Conservation (phyloP, 306 rosid species). For the Quillaja saponaria region DNA sequence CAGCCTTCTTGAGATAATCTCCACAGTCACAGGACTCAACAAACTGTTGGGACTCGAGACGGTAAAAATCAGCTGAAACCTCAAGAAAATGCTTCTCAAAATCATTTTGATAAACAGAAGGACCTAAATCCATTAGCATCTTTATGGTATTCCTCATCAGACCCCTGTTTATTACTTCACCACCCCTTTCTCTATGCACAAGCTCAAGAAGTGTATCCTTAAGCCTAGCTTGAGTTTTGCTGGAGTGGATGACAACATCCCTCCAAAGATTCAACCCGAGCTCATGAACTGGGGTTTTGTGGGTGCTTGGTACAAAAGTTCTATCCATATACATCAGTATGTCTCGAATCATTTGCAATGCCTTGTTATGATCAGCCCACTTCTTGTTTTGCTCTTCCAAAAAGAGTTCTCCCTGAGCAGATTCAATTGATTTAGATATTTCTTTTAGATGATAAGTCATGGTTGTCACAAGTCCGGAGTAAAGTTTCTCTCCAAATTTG, state of each 20-base stretch:
- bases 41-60: conserved; percentile 52
- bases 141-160: conserved; percentile 55
- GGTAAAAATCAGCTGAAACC: conserved; percentile 49
- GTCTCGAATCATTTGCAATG: conserved; percentile 61
- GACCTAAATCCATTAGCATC: conserved; percentile 58
- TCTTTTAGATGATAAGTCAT: conserved; percentile 49
- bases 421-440: conserved; percentile 46
- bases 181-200: conserved; percentile 51
- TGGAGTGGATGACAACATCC: conserved; percentile 54
- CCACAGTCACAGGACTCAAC: conserved; percentile 60
- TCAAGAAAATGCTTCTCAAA: conserved; percentile 52
- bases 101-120: conserved; percentile 46
- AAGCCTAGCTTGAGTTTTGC: conserved; percentile 50
- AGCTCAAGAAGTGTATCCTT: conserved; percentile 55
- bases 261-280: conserved; percentile 64
- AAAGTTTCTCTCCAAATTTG: conserved; percentile 57
- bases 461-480: conserved; percentile 52
- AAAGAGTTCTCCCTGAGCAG: conserved; percentile 57
- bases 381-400: conserved; percentile 60
- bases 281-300: conserved; percentile 57
- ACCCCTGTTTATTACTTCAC: conserved; percentile 54
- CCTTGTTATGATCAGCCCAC: conserved; percentile 63
- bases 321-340: conserved; percentile 67
- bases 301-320: conserved; percentile 52
- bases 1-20: conserved; percentile 55